Evolutionary conservation across 352 stramenopile genomes (phyloP).

Genomic region (Phytophthora kernoviae): DNA sequence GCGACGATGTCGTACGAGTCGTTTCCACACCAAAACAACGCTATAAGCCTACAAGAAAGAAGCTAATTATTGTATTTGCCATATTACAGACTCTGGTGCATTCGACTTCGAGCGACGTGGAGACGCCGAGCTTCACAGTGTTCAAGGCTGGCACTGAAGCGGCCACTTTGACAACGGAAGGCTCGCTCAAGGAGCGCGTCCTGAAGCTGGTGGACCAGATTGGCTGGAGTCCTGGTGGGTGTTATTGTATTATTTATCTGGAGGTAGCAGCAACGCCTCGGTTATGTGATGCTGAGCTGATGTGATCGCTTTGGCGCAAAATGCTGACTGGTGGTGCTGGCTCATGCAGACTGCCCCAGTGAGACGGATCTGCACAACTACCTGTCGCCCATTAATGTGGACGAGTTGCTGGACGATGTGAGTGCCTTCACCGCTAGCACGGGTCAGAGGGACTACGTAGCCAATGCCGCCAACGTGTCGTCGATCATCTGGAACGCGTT

Average conservation of each 20-base stretch:
- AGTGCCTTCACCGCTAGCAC: slow-evolving; percentile 61
- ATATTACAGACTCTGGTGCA: slow-evolving; percentile 47
- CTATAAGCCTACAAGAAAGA: background rate
- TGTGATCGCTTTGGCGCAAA: background rate
- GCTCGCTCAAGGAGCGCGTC: slow-evolving; percentile 56
- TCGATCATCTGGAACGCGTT: slow-evolving; percentile 87
- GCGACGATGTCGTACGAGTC: slow-evolving; percentile 62
- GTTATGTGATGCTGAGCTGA: background rate
- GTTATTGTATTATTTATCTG: background rate
- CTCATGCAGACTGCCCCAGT: slow-evolving; percentile 44
- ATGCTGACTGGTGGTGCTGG: background rate
- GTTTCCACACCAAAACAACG: background rate
- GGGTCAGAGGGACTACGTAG: slow-evolving; percentile 75
- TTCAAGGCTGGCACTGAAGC: slow-evolving; percentile 54
- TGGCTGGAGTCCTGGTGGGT: slow-evolving; percentile 62
- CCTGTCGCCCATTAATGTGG: slow-evolving; percentile 64
- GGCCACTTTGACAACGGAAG: slow-evolving; percentile 41
- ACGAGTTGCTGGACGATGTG: slow-evolving; percentile 65
- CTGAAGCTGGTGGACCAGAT: slow-evolving; percentile 53
- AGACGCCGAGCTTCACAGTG: slow-evolving; percentile 46
- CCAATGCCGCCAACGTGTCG: slow-evolving; percentile 81
- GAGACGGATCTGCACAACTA: slow-evolving; percentile 60
- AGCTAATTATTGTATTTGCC: slow-evolving; percentile 4
- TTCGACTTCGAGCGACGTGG: slow-evolving; percentile 31
- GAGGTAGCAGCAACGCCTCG: too few species aligned